Percentiles rank a stretch among this genome's conserved stretches.
phyloP scores from a whole-genome alignment of 495 filamentous ascomycete species.

The Xanthoparmelia taractica region DNA sequence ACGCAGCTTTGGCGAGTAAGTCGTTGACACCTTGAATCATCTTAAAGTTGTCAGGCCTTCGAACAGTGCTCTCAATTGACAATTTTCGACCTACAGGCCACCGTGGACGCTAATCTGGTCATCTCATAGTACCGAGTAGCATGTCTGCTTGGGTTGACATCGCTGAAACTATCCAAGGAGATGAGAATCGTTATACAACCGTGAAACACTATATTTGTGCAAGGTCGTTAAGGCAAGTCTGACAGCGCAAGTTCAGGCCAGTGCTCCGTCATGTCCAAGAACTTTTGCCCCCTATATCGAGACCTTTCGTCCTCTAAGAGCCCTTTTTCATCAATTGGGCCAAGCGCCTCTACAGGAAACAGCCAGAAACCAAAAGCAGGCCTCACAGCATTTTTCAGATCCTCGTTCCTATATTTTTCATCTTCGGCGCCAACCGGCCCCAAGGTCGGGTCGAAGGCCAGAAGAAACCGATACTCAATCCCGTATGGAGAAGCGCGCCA shows the following conservation, averaged over 20 bases:
- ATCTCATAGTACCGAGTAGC: no score
- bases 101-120: no score
- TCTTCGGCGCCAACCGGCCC: conserved; percentile 7
- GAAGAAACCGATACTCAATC: conserved; percentile 3
- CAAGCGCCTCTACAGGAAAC: conserved; percentile 14
- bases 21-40: no score
- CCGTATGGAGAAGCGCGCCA: not conserved
- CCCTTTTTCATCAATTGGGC: conserved; percentile 3
- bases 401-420: conserved; percentile 11
- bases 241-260: conserved; percentile 12
- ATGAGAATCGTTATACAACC: no score
- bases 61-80: no score
- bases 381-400: conserved; percentile 10
- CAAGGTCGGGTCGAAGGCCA: conserved; percentile 10
- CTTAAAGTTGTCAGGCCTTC: no score
- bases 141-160: no score
- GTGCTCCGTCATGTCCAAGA: conserved; percentile 9
- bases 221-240: not conserved
- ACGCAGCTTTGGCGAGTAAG: no score
- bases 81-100: no score
- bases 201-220: no score
- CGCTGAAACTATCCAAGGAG: no score
- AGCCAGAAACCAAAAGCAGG: conserved; percentile 17
- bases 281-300: not conserved
- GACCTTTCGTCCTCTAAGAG: conserved; percentile 1